Base-by-base conservation (phyloP, 345 rosid genomes). In the Bruguiera gymnorhiza region DNA sequence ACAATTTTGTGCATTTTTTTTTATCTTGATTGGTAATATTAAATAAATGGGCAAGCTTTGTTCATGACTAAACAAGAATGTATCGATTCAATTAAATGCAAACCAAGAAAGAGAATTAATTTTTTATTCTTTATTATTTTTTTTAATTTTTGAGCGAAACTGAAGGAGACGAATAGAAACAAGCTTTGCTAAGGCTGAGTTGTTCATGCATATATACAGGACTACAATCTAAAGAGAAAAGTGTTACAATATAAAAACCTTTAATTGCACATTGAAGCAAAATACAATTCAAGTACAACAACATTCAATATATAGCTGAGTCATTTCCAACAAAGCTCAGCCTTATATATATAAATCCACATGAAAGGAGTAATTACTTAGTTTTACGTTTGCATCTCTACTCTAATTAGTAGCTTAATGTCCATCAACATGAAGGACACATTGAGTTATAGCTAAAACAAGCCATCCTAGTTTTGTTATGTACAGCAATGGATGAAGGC, bases 401-500 rank as follows among this genome's bases (percentile, higher is more conserved):
- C 61, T 60, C 73, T 74, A 72, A 39, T 36, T 56, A 60, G 64
- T 70, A 71, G 39, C 62, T 54, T 66, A 31, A 34, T 34, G 19
- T 71, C 55, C 54, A 72, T 77, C 76, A 50, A 73, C 48, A 68
- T 61, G 72, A 39, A 67, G 76, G 76, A 75, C 70, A 75, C 48
- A 61, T 29, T 32, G 72, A 65, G 67, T 71, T 70, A 69, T 57
- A 52, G 23, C 75, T 75, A 78, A 73, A 70, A 68, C 80, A 81
- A 76, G 13, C 84, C 81, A 75, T 64, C 65, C 70, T 68, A 73
- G 82, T 78, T 83, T 85, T 83, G 81, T 84, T 79, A 90, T 90
- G 85, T 86, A 87, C 94, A 85, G 75, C 60, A 83, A 70, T 77
- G 53, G 50, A 69, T 74, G 68, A 27, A 68, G 64, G 62, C 71